These are phyloP conservation scores for Binderoboletus segoi DNA, from an alignment of 1,284 basidiomycete species.

Conservation along the genomic window DNA sequence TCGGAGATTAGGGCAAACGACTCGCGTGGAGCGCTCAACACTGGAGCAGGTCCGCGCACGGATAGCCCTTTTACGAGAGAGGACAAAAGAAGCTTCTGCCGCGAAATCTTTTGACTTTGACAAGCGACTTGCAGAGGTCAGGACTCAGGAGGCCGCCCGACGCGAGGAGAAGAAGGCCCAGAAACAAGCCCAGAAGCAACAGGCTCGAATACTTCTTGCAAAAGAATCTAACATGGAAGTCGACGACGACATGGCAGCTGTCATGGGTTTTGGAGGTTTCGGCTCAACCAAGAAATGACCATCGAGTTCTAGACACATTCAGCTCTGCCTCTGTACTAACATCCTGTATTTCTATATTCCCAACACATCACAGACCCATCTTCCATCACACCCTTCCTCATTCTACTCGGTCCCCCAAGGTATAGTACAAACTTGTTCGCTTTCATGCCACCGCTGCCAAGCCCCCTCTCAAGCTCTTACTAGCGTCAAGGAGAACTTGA, in stretches of 20 bases:
- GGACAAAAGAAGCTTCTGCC: constrained; percentile 76
- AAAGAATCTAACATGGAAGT: constrained; percentile 54
- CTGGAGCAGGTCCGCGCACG: constrained; percentile 89
- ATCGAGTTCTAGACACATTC: background rate
- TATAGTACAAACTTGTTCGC: constrained; percentile 21
- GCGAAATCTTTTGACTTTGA: constrained; percentile 95
- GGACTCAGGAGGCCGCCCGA: constrained; percentile 64
- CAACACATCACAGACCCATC: constrained; percentile 3
- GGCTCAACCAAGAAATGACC: constrained; percentile 76
- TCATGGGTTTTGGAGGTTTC: constrained; percentile 96
- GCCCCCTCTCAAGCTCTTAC: constrained; percentile 39
- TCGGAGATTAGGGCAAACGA: constrained; percentile 91
- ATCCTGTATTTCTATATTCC: constrained; percentile 36
- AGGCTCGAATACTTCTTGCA: constrained; percentile 62
- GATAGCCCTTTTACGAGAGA: constrained; percentile 86
- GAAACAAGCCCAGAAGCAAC: constrained; percentile 74
- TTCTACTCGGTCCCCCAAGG: constrained; percentile 10
- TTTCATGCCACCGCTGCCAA: background rate
- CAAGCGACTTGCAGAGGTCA: constrained; percentile 82
- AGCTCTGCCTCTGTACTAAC: constrained; percentile 19
- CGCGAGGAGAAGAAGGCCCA: constrained; percentile 72
- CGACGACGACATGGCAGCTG: constrained; percentile 70
- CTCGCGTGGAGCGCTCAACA: constrained; percentile 87
- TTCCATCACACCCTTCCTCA: too few species aligned
- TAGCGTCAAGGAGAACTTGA: constrained; percentile 75